phyloP scores from a whole-genome alignment of 2,329 filamentous ascomycete genomes.

The Fusarium siculi region DNA sequence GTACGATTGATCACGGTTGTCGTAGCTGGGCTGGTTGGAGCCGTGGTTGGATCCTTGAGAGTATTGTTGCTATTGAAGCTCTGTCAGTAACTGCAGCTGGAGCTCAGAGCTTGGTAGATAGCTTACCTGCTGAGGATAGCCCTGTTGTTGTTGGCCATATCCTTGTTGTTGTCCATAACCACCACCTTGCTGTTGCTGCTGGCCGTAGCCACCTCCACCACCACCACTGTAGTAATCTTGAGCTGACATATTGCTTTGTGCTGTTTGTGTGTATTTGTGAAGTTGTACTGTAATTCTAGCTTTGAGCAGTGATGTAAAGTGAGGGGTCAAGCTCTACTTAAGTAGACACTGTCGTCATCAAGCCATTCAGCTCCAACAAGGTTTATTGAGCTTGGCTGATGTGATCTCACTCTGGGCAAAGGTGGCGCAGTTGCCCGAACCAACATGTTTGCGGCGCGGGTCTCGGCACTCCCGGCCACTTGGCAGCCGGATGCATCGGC shows the following conservation, averaged over 20 bases:
- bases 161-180: conserved; percentile 20
- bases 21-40: conserved; percentile 30
- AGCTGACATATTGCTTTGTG: conserved; percentile 33
- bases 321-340: conserved; percentile 27
- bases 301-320: neutral
- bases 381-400: conserved; percentile 28
- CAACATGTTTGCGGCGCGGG: conserved; percentile 6
- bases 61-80: conserved; percentile 23
- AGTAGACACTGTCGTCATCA: conserved; percentile 23
- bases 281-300: neutral
- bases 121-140: conserved; percentile 34
- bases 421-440: conserved; percentile 25
- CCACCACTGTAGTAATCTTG: conserved; percentile 41
- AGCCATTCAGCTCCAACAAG: conserved; percentile 12
- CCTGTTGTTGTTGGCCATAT: conserved; percentile 29
- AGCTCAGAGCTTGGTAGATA: too few species aligned
- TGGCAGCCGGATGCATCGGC: conserved; percentile 38
- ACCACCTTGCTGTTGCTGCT: conserved; percentile 19
- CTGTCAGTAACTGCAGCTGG: neutral
- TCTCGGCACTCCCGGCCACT: conserved; percentile 28
- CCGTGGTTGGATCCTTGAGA: conserved; percentile 30
- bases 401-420: conserved; percentile 26
- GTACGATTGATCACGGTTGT: conserved; percentile 22
- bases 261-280: neutral
- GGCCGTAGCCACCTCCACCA: conserved; percentile 10